Evolutionary conservation across 306 rosid species (phyloP), one percentile per base, ranked within the genome.

Genomic region (Citrullus colocynthis): DNA sequence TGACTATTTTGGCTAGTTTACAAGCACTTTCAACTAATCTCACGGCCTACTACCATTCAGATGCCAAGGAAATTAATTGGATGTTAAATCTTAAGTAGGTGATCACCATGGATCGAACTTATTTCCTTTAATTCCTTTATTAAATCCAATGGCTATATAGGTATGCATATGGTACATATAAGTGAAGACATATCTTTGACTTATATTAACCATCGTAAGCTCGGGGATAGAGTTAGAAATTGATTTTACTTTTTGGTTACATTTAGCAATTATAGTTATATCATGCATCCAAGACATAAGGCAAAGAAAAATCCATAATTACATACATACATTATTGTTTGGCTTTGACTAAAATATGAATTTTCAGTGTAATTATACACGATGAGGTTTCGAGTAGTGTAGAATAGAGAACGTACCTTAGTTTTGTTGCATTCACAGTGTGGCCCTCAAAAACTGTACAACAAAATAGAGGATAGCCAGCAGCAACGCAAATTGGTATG

Each of bases 401-500:
- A 67, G 2, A n/a, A 67, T 48, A 71, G 41, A 71, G 32, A 48
- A 14, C 18, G 39, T 48, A 71, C 37, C 57, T 51, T 51, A 28
- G 36, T 30, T 30, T 73, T 20, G 74, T n/a, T 67, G 55, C 36
- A 76, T 77, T 62, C 83, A 91, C 90, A 92, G 80, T 56, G 98
- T 88, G 64, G 86, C 69, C 87, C 74, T 89, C 79, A 95, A 86
- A 85, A 87, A 84, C 80, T 92, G 96, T 82, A 95, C 92, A 77
- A 92, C 88, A 39, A 92, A 87, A 86, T 92, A 95, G 49, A 91
- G 73, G 60, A 92, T 80, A 60, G 97, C 98, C 36, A 95, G 82
- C 74, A 89, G 64, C 10, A 91, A 87, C 9, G 88, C 96, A 74
- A 95, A 83, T 86, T 92, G 97, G 86, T 90, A 91, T 64, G 88